These are phyloP conservation scores for Pterocarpus santalinus DNA, from an alignment of 306 rosid genomes.

Conservation along the genomic window DNA sequence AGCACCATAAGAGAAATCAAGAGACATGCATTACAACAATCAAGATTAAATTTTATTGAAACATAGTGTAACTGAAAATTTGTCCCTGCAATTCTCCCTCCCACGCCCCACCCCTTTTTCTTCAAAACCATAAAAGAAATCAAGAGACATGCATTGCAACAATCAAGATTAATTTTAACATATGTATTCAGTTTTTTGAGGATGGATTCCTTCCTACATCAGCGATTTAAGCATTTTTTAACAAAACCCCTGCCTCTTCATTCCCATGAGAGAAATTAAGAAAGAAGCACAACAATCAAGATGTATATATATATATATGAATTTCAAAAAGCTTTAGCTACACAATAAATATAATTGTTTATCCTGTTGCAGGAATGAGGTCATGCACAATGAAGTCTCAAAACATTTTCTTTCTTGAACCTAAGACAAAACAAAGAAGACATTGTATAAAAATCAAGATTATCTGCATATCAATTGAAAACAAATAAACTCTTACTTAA, in stretches of 20 bases:
- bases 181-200: background rate
- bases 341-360: background rate
- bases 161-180: conserved; percentile 22
- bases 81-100: conserved; percentile 2
- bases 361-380: background rate
- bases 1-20: background rate
- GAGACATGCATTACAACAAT: too few species aligned
- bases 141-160: background rate
- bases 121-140: background rate
- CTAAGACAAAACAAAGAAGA: conserved; percentile 14
- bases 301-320: background rate
- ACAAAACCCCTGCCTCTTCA: background rate
- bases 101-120: background rate
- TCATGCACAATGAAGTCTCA: background rate
- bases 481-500: conserved; percentile 54
- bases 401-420: background rate
- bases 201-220: background rate
- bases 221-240: background rate
- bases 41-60: background rate
- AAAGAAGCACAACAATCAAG: background rate
- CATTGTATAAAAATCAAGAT: conserved; percentile 10
- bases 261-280: background rate
- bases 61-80: background rate
- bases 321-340: conserved; percentile 21
- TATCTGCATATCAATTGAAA: conserved; percentile 7